These are phyloP conservation scores for Moringa oleifera DNA, from an alignment of 345 rosid species.

Conservation along the genomic window DNA sequence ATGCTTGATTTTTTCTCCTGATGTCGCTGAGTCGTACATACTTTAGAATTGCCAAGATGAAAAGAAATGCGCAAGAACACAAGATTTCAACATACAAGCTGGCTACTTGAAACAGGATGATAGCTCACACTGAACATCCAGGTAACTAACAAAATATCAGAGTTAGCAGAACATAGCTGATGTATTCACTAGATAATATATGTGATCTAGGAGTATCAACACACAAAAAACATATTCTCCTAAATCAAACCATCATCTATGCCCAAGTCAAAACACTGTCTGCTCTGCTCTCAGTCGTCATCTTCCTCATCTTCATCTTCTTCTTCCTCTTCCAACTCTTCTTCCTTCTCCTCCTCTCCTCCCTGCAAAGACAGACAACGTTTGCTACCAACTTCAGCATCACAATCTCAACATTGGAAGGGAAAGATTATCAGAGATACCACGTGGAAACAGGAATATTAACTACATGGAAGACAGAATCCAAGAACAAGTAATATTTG, in stretches of 20 bases:
- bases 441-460: background rate
- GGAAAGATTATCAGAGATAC: background rate
- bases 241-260: background rate
- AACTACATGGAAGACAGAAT: background rate
- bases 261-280: slow-evolving; percentile 8
- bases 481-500: too few species aligned
- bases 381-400: background rate
- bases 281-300: slow-evolving; percentile 19
- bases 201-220: slow-evolving; percentile 16
- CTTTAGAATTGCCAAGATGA: too few species aligned
- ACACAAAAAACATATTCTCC: slow-evolving; percentile 16
- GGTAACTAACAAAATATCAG: background rate
- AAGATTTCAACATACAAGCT: background rate
- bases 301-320: slow-evolving; percentile 24
- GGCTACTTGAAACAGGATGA: too few species aligned
- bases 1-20: too few species aligned
- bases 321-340: slow-evolving; percentile 30
- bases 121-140: background rate
- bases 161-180: background rate
- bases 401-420: background rate
- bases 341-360: slow-evolving; percentile 15
- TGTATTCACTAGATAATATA: background rate
- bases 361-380: slow-evolving; percentile 9
- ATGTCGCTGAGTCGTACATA: too few species aligned
- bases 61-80: too few species aligned